Percentiles rank a stretch among this genome's conserved stretches.
phyloP scores from a whole-genome alignment of 768 basidiomycete species.

The Amanita pseudoporphyria region DNA sequence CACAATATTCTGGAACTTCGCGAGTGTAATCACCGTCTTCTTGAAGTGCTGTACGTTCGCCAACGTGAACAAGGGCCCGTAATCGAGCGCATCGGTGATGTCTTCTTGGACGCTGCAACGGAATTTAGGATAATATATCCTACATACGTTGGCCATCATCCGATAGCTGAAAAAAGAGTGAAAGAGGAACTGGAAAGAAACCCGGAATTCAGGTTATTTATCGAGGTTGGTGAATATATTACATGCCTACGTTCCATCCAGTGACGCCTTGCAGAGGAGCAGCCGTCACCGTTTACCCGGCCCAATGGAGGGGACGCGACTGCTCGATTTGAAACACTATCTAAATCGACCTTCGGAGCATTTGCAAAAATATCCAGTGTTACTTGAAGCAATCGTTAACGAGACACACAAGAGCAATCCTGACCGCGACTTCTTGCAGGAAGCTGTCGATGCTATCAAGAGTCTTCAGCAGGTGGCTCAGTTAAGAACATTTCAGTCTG shows the following conservation, averaged over 20 bases:
- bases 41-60: constrained; percentile 79
- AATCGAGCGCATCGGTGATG: constrained; percentile 79
- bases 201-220: constrained; percentile 70
- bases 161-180: constrained; percentile 76
- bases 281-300: constrained; percentile 27
- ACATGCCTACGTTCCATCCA: not conserved
- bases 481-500: constrained; percentile 81
- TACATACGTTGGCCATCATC: constrained; percentile 75
- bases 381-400: constrained; percentile 77
- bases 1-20: constrained; percentile 84
- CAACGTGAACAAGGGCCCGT: constrained; percentile 81
- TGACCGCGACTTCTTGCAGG: constrained; percentile 72
- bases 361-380: constrained; percentile 74
- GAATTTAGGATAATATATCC: constrained; percentile 87
- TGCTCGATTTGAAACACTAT: constrained; percentile 66
- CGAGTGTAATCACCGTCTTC: constrained; percentile 70
- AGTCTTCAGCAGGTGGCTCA: constrained; percentile 75
- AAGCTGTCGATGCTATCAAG: constrained; percentile 79
- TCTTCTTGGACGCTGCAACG: constrained; percentile 79
- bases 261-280: constrained; percentile 26
- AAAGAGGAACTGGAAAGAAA: constrained; percentile 83
- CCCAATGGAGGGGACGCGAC: constrained; percentile 25
- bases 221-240: constrained; percentile 52
- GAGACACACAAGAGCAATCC: constrained; percentile 77
- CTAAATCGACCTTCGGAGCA: constrained; percentile 75